These are phyloP conservation scores for Sclerotinia trifoliorum DNA, from an alignment of 2,329 filamentous ascomycete genomes.

Conservation along the genomic window DNA sequence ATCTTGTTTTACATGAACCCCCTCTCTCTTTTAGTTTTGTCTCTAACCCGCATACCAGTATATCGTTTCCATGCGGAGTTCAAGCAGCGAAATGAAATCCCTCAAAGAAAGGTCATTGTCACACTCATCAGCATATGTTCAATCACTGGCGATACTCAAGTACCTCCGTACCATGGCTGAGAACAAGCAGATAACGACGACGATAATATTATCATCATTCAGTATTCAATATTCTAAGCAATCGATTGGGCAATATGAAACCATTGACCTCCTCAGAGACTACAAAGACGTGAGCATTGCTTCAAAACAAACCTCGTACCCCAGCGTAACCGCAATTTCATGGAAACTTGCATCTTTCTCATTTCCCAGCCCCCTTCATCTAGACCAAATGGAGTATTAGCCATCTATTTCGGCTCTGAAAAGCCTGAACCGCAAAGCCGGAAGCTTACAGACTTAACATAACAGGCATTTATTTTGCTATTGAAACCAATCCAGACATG, in stretches of 20 bases:
- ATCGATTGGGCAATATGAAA: background rate
- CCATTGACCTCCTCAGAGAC: background rate
- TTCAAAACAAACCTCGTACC: background rate
- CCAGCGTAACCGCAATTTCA: constrained; percentile 5
- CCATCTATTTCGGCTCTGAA: background rate
- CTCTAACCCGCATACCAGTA: background rate
- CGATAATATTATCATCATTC: background rate
- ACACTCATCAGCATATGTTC: background rate
- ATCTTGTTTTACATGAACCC: background rate
- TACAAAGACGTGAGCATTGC: background rate
- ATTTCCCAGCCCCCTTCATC: constrained; percentile 5
- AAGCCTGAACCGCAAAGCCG: background rate
- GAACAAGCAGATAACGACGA: background rate
- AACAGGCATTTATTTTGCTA: background rate
- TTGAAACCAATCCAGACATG: background rate
- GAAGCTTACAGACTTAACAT: background rate
- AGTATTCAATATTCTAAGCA: background rate
- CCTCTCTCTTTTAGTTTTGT: background rate
- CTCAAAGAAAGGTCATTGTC: background rate
- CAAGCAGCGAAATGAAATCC: background rate
- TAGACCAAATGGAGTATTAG: background rate
- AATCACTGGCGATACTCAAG: background rate
- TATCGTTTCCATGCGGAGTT: background rate
- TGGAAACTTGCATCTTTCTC: constrained; percentile 3
- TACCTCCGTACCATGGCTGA: background rate